These are phyloP conservation scores for Boletus mariae DNA, from an alignment of 1,284 basidiomycete species.

Conservation along the genomic window DNA sequence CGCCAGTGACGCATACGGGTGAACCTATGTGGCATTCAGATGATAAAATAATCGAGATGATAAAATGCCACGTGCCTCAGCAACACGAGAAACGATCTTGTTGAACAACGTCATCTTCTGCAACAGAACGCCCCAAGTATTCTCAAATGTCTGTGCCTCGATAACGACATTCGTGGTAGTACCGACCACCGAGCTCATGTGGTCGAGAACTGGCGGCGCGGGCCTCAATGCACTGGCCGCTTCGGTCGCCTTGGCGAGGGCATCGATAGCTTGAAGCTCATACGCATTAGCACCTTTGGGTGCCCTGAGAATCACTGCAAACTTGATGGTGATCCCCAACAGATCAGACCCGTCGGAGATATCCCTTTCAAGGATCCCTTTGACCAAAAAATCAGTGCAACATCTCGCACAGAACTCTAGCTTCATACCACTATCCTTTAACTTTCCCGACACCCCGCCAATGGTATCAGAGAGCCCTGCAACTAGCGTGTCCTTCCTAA, in stretches of 20 bases:
- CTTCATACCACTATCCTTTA: background rate
- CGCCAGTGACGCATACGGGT: background rate
- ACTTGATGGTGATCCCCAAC: background rate
- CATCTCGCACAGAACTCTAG: background rate
- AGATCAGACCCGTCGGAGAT: background rate
- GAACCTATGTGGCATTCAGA: background rate
- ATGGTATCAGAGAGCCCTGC: background rate
- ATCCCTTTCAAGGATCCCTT: background rate
- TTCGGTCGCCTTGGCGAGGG: background rate
- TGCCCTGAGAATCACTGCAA: background rate
- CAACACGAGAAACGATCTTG: background rate
- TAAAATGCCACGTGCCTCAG: too few species aligned
- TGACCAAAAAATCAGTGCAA: background rate
- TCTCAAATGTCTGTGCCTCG: background rate
- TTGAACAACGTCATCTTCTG: background rate
- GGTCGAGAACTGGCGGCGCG: background rate
- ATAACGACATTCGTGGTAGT: background rate
- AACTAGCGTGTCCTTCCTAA: background rate
- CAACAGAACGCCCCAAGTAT: background rate
- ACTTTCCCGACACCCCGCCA: background rate
- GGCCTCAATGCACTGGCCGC: too few species aligned
- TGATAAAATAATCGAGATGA: too few species aligned
- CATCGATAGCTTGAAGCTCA: background rate
- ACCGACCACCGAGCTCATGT: background rate
- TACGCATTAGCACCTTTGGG: background rate